A percentile compares a stretch with the other conserved stretches of the same genome.
phyloP scores from a whole-genome alignment of 2,329 filamentous ascomycete genomes.

The Teratosphaeria viscida region DNA sequence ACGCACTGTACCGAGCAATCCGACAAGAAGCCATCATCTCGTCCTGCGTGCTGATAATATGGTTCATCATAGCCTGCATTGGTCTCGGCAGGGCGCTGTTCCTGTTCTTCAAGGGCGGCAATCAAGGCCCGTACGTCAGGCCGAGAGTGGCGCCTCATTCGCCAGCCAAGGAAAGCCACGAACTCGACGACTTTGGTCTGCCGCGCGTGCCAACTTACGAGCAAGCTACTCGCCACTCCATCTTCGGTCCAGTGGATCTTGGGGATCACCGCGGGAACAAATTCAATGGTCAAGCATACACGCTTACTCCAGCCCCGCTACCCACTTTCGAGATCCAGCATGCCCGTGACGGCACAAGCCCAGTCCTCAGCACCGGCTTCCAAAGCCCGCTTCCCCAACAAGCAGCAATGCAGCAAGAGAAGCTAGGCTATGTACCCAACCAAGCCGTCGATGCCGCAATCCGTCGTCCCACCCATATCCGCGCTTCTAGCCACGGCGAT shows the following conservation, averaged over 20 bases:
- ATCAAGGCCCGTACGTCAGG: constrained; percentile 10
- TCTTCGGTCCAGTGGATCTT: constrained; percentile 8
- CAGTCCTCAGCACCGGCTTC: constrained; percentile 20
- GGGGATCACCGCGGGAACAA: constrained; percentile 35
- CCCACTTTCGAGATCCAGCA: constrained; percentile 29
- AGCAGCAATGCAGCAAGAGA: constrained; percentile 21
- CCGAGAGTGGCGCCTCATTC: background rate
- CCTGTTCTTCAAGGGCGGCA: constrained; percentile 46
- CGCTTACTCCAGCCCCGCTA: constrained; percentile 33
- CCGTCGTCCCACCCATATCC: constrained; percentile 33
- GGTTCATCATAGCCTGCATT: constrained; percentile 64
- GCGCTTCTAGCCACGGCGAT: constrained; percentile 36
- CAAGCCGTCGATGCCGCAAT: constrained; percentile 32
- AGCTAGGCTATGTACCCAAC: constrained; percentile 33
- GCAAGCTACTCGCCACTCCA: constrained; percentile 18
- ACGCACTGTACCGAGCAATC: constrained; percentile 57
- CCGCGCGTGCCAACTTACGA: constrained; percentile 29
- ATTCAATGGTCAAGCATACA: constrained; percentile 35
- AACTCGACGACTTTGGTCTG: constrained; percentile 11
- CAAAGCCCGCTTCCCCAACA: constrained; percentile 4
- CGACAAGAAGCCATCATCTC: constrained; percentile 73
- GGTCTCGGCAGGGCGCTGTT: constrained; percentile 58
- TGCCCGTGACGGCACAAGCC: constrained; percentile 15
- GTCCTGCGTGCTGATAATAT: constrained; percentile 61
- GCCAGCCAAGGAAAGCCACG: constrained; percentile 7